These are phyloP conservation scores for Penicillium ochrochloron DNA, from an alignment of 495 filamentous ascomycete genomes.

Conservation along the genomic window DNA sequence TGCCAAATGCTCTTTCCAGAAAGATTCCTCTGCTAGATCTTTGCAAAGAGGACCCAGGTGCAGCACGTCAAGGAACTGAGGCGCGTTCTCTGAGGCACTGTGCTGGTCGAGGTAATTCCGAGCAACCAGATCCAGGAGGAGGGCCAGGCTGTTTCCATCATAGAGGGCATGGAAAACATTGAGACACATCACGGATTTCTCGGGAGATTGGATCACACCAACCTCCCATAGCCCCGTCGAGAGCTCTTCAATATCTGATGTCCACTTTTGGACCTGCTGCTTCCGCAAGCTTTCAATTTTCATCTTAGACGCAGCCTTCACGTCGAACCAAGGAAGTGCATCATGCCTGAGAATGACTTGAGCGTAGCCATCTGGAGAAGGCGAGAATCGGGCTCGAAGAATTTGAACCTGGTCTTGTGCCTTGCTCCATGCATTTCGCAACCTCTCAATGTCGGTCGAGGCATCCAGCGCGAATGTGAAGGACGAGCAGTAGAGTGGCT, in stretches of 20 bases:
- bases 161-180: constrained; percentile 87
- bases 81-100: constrained; percentile 9
- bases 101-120: constrained; percentile 36
- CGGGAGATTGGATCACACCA: constrained; percentile 39
- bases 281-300: constrained; percentile 34
- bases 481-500: constrained; percentile 69
- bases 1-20: constrained; percentile 69
- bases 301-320: constrained; percentile 25
- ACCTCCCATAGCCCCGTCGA: constrained; percentile 48
- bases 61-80: constrained; percentile 47
- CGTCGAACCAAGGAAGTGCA: constrained; percentile 53
- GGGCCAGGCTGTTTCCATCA: constrained; percentile 76
- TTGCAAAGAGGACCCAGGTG: constrained; percentile 51
- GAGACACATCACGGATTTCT: constrained; percentile 52
- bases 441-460: constrained; percentile 39
- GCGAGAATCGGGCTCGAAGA: constrained; percentile 67
- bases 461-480: constrained; percentile 62
- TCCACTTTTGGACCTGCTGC: constrained; percentile 48
- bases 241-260: constrained; percentile 29
- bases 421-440: constrained; percentile 57
- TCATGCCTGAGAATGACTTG: constrained; percentile 63
- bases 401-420: constrained; percentile 57
- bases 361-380: constrained; percentile 69
- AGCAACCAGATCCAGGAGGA: constrained; percentile 64
- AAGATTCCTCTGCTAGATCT: constrained; percentile 51